Base-by-base conservation (phyloP, 208 protist species). In the Leptomonas pyrrhocoris region DNA sequence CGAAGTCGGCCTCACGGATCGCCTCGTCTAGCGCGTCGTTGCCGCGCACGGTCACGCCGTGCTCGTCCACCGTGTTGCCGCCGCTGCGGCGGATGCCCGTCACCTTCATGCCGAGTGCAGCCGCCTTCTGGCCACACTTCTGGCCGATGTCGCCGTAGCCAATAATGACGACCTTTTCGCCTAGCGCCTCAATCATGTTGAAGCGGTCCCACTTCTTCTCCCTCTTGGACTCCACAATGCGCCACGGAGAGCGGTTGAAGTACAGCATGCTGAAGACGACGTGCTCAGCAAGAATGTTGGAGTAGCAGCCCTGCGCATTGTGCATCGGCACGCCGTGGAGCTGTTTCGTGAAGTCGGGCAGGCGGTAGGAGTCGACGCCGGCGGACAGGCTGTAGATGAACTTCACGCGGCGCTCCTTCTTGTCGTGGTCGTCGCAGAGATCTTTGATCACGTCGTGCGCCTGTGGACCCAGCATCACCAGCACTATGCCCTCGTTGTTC, bases 111-210 rank as follows among this genome's bases (percentile, higher is more conserved):
- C 86, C 89, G 25, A 96, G 59, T 13, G 64, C 68, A 2, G 48
- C 73, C 13, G 77, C 73, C 23, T 78, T 67, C 64, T 79, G 65
- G 31, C 74, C 88, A 21, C 73, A 84, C 27, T 77, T 74, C 61
- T 83, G 71, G 16, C 87, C 89, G 68, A 96, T 95, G 72, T 88
- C 73, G 58, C 92, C 89, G 79, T 94, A 96, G 62, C 92, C 92
- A 58, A 95, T 69, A 45, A 96, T 83, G 13, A 85, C 86, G 13
- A 91, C 59, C 65, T 84, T 94, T 77, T 92, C 68, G 1, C 79
- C 70, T 11, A 63, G 64, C 21, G 93, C 30, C 36, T 86, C 77
- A n/a, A 69, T 70, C 71, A 86, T 89, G 74, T 77, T 77, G 76
- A 89, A 96, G n/a, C 68, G 71, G 36, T 94, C 85, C 87, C 87